Evolutionary conservation across 805 yeast species (phyloP), one percentile per base, ranked within the genome.

Genomic region (Kluyveromyces nonfermentans): DNA sequence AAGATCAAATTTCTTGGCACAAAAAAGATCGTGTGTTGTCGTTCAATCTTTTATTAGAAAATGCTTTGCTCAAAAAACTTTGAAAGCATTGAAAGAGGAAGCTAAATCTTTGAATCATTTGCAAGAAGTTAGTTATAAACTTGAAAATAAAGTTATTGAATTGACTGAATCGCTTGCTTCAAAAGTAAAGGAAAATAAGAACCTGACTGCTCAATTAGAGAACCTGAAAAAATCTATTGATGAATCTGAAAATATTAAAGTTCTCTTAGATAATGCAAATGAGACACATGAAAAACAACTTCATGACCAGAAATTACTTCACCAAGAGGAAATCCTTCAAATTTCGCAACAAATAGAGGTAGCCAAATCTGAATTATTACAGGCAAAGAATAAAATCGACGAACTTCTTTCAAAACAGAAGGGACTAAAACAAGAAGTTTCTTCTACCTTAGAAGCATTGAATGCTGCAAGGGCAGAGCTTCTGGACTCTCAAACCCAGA

Each of bases 61-160:
- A 56, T 78, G 76, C 48, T 65, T 71, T 46, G 99, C 99, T 20
- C 69, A 69, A 49, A 68, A 68, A 41, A 82, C 83, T 60, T 76
- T 85, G 54, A 67, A 69, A 50, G 65, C 71, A 45, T 70, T 87
- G 62, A 85, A 78, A 60, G 74, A 73, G n/a, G 97, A 93, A 51
- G 96, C 97, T 25, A 86, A 86, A 61, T 86, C 96, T 14, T 95
- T 87, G 37, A 82, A 82, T 60, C 94, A 83, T 59, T 75, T 86
- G 69, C 79, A 86, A 64, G 96, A 90, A 62, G 95, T 86, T 33
- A 88, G 95, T 56, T 93, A 87, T 67, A 79, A 84, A 62, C 75
- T 94, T 56, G 99, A 93, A 65, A 93, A 93, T 66, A 93, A 94
- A 72, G 97, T 94, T n/a, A 88, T 93, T 51, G 95, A 89, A 64